These are phyloP conservation scores for Anethum foeniculum DNA, from an alignment of 140 eudicot species.

Conservation along the genomic window DNA sequence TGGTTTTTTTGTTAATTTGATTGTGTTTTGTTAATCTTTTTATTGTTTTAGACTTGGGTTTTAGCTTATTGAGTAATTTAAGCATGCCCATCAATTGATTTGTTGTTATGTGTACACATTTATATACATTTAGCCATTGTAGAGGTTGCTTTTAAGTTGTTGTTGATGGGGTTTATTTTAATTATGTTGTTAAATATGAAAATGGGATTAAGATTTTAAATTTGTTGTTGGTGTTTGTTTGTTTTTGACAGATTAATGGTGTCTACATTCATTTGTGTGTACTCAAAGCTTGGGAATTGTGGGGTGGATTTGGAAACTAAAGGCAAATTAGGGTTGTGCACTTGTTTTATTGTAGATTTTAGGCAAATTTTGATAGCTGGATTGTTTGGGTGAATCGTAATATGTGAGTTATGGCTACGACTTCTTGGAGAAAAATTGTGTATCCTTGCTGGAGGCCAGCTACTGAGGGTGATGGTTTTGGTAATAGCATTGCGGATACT, in stretches of 20 bases:
- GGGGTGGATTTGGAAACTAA: constrained; percentile 25
- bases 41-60: constrained; percentile 2
- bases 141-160: constrained; percentile 9
- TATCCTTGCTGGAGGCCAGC: constrained; percentile 54
- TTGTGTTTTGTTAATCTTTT: not conserved
- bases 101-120: not conserved
- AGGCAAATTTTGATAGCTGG: constrained; percentile 19
- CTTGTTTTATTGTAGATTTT: constrained; percentile 9
- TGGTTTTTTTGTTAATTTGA: too few species aligned
- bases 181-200: not conserved
- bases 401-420: constrained; percentile 48
- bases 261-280: constrained; percentile 19
- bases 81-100: constrained; percentile 5
- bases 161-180: not conserved
- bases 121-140: not conserved
- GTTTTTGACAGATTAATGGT: constrained; percentile 21
- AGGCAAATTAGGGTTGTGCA: constrained; percentile 17
- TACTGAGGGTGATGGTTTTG: constrained; percentile 17
- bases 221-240: not conserved
- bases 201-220: not conserved
- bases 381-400: constrained; percentile 26
- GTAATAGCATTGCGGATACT: constrained; percentile 20
- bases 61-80: not conserved
- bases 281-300: constrained; percentile 16
- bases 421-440: constrained; percentile 40